These are phyloP conservation scores for Xylariomycetidae sp. DNA, from an alignment of 2,329 filamentous ascomycete species.

Conservation along the genomic window DNA sequence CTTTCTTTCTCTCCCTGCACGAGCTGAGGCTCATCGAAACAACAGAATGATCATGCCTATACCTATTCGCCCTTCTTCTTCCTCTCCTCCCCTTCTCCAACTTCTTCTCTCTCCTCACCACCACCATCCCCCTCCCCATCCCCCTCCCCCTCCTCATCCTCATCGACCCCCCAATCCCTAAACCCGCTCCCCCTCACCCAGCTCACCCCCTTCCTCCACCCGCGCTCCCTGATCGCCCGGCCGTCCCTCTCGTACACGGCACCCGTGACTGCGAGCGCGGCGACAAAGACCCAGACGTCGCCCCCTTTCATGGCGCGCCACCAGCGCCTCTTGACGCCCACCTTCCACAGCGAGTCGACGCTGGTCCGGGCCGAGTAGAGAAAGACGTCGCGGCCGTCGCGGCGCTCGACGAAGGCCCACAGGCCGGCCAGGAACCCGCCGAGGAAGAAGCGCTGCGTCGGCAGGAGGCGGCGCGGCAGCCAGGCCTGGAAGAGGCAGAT, in stretches of 20 bases:
- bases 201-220: constrained; percentile 67
- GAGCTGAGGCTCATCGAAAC: no score
- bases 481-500: constrained; percentile 84
- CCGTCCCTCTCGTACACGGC: constrained; percentile 71
- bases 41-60: neutral
- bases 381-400: constrained; percentile 63
- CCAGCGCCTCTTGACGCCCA: constrained; percentile 84
- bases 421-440: constrained; percentile 81
- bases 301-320: constrained; percentile 80
- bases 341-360: constrained; percentile 84
- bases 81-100: neutral
- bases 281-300: constrained; percentile 79
- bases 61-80: neutral
- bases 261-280: constrained; percentile 73
- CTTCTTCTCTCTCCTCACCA: constrained; percentile 11
- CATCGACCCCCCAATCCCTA: constrained; percentile 58
- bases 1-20: no score
- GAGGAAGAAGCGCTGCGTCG: constrained; percentile 84
- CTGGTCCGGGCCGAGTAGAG: constrained; percentile 75
- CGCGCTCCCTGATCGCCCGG: constrained; percentile 59
- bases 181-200: constrained; percentile 74
- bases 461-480: constrained; percentile 68
- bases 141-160: constrained; percentile 37
- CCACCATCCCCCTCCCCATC: constrained; percentile 8
- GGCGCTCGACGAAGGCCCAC: constrained; percentile 74